Base-by-base conservation (phyloP, 176 grass and related monocot genomes). In the Panicum miliaceum region DNA sequence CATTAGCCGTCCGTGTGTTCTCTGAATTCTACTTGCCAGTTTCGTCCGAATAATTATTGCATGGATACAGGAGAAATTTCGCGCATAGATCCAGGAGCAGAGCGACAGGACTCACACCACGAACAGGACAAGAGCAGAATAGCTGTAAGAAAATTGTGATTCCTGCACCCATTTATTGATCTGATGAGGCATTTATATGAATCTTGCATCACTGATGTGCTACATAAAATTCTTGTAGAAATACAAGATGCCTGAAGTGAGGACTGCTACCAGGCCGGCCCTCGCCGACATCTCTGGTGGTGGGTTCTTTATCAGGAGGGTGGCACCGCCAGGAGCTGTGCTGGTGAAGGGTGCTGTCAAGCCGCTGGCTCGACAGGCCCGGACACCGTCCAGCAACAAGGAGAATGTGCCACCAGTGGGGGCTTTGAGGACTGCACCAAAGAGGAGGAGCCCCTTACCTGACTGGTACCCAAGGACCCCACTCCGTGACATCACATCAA, bases 391-490 rank as follows among this genome's bases (percentile, higher is more conserved):
- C 6, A 81, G 46, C 57, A 90, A 83, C 69, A 94, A 91, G 86
- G 88, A 79, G 71, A 90, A 88, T 53, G 58, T 87, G 23, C 68
- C 71, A 36, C 77, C 88, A 12, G 76, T 26, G 18, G 76, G 88
- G 62, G 71, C 64, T 52, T 23, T 59, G 59, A n/a, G n/a, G 70
- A 19, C 14, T 73, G 41, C 76, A 65, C 81, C 81, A 20, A 84
- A 86, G 83, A 81, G 86, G 83, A 95, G 70, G 80, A 95, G 88
- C 83, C 86, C 83, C 45, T 82, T 95, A 4, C 90, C 90, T 0
- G 83, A 90, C 29, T 95, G 93, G 93, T 95, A 92, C 75, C 90
- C 80, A 0, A 87, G 93, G 78, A 88, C 79, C 19, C 93, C 93
- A 50, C 93, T 95, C 35, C 76, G 83, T 35, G 90, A 95, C 60